Conservation (phyloP, 2,329 filamentous ascomycete genomes). For the Pyrenochaeta sp. region DNA sequence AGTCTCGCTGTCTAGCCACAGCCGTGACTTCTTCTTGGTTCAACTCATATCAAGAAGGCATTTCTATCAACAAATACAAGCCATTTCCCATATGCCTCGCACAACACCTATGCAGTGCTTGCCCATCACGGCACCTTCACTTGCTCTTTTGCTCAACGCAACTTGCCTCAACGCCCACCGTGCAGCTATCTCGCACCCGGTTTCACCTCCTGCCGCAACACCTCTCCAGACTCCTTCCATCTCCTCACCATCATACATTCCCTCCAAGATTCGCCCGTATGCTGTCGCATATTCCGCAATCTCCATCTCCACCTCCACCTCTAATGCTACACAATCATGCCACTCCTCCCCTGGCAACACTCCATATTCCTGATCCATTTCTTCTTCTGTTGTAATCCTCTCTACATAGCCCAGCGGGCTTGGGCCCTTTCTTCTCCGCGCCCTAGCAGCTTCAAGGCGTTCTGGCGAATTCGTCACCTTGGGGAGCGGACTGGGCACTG, state of each 20-base stretch:
- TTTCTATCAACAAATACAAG: background rate
- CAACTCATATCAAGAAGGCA: too few species aligned
- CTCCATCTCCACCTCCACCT: background rate
- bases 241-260: background rate
- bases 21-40: too few species aligned
- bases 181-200: background rate
- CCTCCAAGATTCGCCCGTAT: background rate
- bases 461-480: background rate
- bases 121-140: background rate
- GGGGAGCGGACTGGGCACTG: background rate
- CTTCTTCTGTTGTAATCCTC: background rate
- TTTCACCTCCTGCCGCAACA: background rate
- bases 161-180: background rate
- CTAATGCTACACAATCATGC: background rate
- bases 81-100: background rate
- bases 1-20: too few species aligned
- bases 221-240: background rate
- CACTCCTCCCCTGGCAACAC: background rate
- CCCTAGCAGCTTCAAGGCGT: background rate
- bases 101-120: background rate
- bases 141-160: background rate
- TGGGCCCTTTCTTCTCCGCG: background rate
- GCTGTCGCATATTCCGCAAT: background rate
- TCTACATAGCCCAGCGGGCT: background rate
- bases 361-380: background rate